A percentile compares a stretch with the other conserved stretches of the same genome.
phyloP scores from a whole-genome alignment of 2,329 filamentous ascomycete genomes.

The Cadophora malorum region DNA sequence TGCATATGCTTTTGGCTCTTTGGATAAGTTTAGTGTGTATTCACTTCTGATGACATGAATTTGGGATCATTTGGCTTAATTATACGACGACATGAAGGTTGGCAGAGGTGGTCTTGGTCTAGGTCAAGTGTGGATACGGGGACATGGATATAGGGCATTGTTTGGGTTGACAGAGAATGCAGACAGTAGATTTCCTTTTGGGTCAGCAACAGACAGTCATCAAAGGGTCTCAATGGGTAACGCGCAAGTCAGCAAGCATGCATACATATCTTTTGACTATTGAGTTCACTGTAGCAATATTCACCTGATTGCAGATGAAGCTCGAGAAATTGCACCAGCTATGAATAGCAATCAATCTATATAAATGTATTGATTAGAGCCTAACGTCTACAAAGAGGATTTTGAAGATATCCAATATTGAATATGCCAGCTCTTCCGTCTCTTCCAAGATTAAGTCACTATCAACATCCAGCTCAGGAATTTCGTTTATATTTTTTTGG shows the following conservation, averaged over 20 bases:
- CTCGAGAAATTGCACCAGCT: background rate
- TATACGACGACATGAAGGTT: slow-evolving; percentile 3
- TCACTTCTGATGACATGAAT: slow-evolving; percentile 22
- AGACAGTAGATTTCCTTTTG: slow-evolving; percentile 6
- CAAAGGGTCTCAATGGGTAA: background rate
- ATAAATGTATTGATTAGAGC: background rate
- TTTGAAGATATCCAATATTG: background rate
- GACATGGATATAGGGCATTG: background rate
- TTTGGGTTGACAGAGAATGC: background rate
- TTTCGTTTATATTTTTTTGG: slow-evolving; percentile 1
- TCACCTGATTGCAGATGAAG: background rate
- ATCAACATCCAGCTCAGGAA: background rate
- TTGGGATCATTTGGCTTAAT: slow-evolving; percentile 11
- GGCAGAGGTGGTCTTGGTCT: background rate
- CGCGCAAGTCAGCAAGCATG: background rate
- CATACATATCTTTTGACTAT: background rate
- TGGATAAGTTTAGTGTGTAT: background rate
- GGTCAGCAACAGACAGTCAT: background rate
- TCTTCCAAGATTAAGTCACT: background rate
- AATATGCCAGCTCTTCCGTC: background rate
- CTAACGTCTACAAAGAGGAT: background rate
- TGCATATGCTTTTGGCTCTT: background rate
- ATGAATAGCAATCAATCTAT: slow-evolving; percentile 3
- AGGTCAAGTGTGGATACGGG: background rate
- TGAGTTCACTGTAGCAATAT: background rate